Conservation (phyloP, 2,329 filamentous ascomycete species). For the Aureobasidium sp. region DNA sequence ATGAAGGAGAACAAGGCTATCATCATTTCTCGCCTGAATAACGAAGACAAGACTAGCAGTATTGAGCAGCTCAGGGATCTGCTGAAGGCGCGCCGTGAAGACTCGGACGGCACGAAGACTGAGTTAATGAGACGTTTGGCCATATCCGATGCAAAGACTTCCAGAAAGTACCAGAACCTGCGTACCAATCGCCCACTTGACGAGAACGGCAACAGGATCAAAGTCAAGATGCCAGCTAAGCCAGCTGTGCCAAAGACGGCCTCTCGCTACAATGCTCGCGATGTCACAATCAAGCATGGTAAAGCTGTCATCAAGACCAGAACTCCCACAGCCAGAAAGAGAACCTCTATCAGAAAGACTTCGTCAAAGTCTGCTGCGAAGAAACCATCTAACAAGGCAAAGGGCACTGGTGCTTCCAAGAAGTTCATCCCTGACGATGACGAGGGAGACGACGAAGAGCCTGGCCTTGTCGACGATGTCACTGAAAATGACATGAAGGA, state of each 20-base stretch:
- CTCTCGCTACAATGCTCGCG: slow-evolving; percentile 2
- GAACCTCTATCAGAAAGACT: background rate
- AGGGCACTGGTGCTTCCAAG: background rate
- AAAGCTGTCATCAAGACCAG: background rate
- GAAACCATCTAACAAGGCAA: background rate
- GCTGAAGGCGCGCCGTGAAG: slow-evolving; percentile 22
- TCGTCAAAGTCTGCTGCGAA: background rate
- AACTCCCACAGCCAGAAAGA: background rate
- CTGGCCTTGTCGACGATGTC: background rate
- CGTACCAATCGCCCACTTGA: background rate
- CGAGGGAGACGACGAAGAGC: background rate
- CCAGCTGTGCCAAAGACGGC: background rate
- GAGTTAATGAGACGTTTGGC: slow-evolving; percentile 23
- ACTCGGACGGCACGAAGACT: slow-evolving; percentile 22
- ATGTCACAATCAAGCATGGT: background rate
- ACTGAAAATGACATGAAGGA: background rate
- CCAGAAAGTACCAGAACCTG: background rate
- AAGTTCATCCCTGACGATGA: background rate
- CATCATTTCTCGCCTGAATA: slow-evolving; percentile 14
- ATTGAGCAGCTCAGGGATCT: slow-evolving; percentile 23
- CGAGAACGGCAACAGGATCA: background rate
- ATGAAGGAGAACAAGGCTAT: slow-evolving; percentile 18
- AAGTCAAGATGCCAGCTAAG: slow-evolving; percentile 1
- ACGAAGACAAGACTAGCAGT: slow-evolving; percentile 23
- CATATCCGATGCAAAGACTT: slow-evolving; percentile 22